phyloP scores from a whole-genome alignment of 2,329 filamentous ascomycete species.

The Talaromyces sp. region DNA sequence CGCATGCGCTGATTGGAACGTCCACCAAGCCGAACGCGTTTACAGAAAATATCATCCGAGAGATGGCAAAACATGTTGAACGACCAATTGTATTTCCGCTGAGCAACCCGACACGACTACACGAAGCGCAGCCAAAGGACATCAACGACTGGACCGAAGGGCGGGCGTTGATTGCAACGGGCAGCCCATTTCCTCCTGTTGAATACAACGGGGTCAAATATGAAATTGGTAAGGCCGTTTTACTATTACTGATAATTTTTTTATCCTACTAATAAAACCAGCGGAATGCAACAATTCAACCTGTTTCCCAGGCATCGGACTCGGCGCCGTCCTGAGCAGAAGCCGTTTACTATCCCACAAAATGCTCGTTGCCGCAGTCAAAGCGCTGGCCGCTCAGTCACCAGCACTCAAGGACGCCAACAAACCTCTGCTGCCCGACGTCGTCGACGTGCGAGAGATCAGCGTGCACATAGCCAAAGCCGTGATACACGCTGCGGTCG shows the following conservation, averaged over 20 bases:
- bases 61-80: slow-evolving; percentile 68
- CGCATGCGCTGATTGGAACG: slow-evolving; percentile 77
- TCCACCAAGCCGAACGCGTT: slow-evolving; percentile 73
- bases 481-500: slow-evolving; percentile 65
- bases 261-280: too few species aligned
- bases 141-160: slow-evolving; percentile 73
- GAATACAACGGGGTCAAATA: slow-evolving; percentile 50
- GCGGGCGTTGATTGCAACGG: slow-evolving; percentile 72
- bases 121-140: slow-evolving; percentile 74
- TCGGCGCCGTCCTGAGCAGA: slow-evolving; percentile 68
- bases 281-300: slow-evolving; percentile 88
- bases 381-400: slow-evolving; percentile 63
- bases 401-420: slow-evolving; percentile 62
- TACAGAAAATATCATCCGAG: slow-evolving; percentile 64
- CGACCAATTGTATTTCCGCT: slow-evolving; percentile 75
- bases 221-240: slow-evolving; percentile 44
- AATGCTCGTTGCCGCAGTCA: slow-evolving; percentile 76
- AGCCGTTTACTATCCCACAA: slow-evolving; percentile 62
- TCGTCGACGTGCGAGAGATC: slow-evolving; percentile 66
- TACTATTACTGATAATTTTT: too few species aligned
- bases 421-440: slow-evolving; percentile 68
- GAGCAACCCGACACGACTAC: slow-evolving; percentile 76
- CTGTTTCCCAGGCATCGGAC: slow-evolving; percentile 78
- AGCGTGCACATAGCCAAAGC: slow-evolving; percentile 71
- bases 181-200: slow-evolving; percentile 74